Evolutionary conservation across 352 stramenopile species (phyloP).

Genomic region (Phytophthora multivora): DNA sequence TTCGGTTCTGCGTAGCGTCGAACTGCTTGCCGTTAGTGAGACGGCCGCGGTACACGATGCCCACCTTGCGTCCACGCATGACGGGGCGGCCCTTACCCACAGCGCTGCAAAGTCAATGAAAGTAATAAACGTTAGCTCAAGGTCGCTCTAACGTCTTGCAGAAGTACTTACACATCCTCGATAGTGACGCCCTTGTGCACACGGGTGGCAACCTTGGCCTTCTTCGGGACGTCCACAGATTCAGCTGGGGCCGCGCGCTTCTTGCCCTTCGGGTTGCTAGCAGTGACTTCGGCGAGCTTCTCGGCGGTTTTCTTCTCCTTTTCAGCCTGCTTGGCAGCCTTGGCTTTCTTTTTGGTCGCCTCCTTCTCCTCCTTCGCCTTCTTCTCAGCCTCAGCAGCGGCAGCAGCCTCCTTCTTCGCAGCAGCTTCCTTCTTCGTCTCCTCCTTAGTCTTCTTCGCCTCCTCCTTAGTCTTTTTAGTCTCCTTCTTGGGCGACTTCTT

Average conservation of each 20-base stretch:
- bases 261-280: slow-evolving; percentile 47
- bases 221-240: slow-evolving; percentile 75
- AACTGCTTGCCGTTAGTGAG: slow-evolving; percentile 89
- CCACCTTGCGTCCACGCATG: slow-evolving; percentile 70
- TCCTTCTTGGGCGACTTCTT: slow-evolving; percentile 41
- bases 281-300: slow-evolving; percentile 58
- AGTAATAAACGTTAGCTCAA: slow-evolving; percentile 10
- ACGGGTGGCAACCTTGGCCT: slow-evolving; percentile 64
- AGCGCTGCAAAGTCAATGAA: slow-evolving; percentile 37
- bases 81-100: slow-evolving; percentile 73
- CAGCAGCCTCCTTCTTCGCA: slow-evolving; percentile 36
- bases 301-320: slow-evolving; percentile 62
- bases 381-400: slow-evolving; percentile 33
- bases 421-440: slow-evolving; percentile 29
- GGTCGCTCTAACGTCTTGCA: background rate
- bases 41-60: slow-evolving; percentile 82
- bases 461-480: slow-evolving; percentile 17
- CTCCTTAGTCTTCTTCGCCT: slow-evolving; percentile 33
- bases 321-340: slow-evolving; percentile 28
- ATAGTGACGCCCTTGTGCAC: slow-evolving; percentile 83
- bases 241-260: slow-evolving; percentile 69
- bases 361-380: slow-evolving; percentile 36
- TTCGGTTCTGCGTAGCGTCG: slow-evolving; percentile 79
- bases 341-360: slow-evolving; percentile 39
- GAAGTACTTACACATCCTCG: slow-evolving; percentile 67